Base-by-base conservation (phyloP, 2,329 filamentous ascomycete genomes). In the Triangularia setosa region DNA sequence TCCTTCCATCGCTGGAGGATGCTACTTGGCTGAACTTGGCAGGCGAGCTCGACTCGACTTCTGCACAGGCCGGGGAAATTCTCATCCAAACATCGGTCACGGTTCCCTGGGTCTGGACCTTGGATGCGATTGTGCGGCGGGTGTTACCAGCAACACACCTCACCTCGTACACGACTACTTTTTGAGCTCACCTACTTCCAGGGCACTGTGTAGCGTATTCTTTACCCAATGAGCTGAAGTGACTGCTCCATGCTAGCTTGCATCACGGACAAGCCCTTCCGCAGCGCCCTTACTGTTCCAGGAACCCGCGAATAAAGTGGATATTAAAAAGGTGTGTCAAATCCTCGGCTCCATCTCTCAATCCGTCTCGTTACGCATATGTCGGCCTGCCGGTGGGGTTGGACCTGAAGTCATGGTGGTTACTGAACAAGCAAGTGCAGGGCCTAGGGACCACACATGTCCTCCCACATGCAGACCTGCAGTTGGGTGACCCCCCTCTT, bases 51-150 rank as follows among this genome's bases (percentile, higher is more conserved):
- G 27, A 28, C 27, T 28, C 27, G 4, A 33, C 9, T 8, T 33
- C 4, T 33, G 33, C 48, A 57, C 28, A 57, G 53, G 4, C 62
- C 62, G 62, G 62, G 61, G 58, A 64, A 64, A 64, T 61, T 61
- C 33, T 54, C 58, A 64, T 52, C 62, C 62, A 64, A 64, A 57
- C 62, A 57, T 61, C 62, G 14, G 58, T 40, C 35, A 24, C 33
- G 53, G 18, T 48, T 58, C 25, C 35, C 25, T 55, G 44, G 56
- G 33, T 58, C 58, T 61, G 30, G 44, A 61, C 52, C 58, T 64
- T 55, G 33, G 21, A 48, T 61, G 48, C 40, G 21, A 24, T 60
- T 58, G 18, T 58, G 27, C 55, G 25, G 28, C 25, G 55, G 28
- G 28, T 33, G 30, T 27, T 21, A 25, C 58, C 58, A 48, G 35